Evolutionary conservation across 2,329 filamentous ascomycete species (phyloP).

Genomic region (Pseudogymnoascus sp.): DNA sequence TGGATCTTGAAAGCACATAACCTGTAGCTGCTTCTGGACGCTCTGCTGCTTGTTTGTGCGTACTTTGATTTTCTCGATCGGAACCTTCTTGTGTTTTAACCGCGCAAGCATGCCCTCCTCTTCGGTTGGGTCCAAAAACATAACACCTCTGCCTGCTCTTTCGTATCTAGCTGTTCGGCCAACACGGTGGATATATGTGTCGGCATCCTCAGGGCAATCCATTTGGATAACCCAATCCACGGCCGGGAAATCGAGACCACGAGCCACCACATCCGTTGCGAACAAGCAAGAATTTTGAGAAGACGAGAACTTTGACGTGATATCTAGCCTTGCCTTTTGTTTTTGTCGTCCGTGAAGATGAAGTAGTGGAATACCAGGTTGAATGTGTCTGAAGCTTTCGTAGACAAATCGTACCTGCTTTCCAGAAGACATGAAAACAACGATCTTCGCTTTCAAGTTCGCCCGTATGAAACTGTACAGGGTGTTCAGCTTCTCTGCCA

Average conservation of each 20-base stretch:
- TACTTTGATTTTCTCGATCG: slow-evolving; percentile 77
- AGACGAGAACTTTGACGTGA: slow-evolving; percentile 72
- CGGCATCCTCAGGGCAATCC: slow-evolving; percentile 93
- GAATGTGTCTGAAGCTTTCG: slow-evolving; percentile 84
- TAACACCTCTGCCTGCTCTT: slow-evolving; percentile 72
- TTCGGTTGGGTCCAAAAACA: slow-evolving; percentile 89
- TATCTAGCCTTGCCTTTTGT: slow-evolving; percentile 77
- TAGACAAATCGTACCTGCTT: slow-evolving; percentile 97
- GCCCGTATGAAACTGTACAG: slow-evolving; percentile 87
- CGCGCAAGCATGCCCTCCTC: slow-evolving; percentile 83
- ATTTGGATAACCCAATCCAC: slow-evolving; percentile 99
- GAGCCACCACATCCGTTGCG: slow-evolving; percentile 87
- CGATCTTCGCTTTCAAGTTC: slow-evolving; percentile 86
- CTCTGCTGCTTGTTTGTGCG: slow-evolving; percentile 81
- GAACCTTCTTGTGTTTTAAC: slow-evolving; percentile 81
- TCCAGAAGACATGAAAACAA: slow-evolving; percentile 89
- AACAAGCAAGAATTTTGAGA: slow-evolving; percentile 83
- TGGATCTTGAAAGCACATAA: slow-evolving; percentile 91
- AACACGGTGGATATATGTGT: slow-evolving; percentile 96
- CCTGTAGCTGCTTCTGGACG: slow-evolving; percentile 77
- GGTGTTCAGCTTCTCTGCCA: slow-evolving; percentile 84
- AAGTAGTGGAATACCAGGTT: slow-evolving; percentile 85
- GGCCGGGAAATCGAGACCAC: slow-evolving; percentile 89
- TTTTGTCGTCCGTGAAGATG: slow-evolving; percentile 94
- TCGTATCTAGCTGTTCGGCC: slow-evolving; percentile 92